Evolutionary conservation across 345 rosid species (phyloP).

Genomic region (Crucihimalaya himalaica): DNA sequence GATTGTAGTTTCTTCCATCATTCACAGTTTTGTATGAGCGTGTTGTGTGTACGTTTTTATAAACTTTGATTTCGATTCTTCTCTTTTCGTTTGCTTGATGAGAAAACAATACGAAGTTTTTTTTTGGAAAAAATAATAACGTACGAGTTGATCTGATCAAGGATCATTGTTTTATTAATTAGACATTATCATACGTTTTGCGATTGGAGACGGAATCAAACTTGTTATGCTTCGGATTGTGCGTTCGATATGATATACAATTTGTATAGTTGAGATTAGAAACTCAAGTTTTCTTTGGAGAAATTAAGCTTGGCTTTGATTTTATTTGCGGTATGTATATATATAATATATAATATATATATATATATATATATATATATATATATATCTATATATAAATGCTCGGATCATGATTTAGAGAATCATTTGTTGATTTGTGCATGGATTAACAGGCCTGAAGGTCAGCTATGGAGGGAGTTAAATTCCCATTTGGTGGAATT

Average conservation of each 20-base stretch:
- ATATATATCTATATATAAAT: too few relatives aligned
- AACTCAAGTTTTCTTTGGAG: neutral
- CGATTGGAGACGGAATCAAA: too few relatives aligned
- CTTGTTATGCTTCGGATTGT: neutral
- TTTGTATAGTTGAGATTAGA: neutral
- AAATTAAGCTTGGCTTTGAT: neutral
- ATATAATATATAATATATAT: too few relatives aligned
- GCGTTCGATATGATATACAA: neutral
- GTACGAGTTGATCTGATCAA: neutral
- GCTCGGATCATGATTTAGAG: neutral
- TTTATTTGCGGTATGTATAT: neutral
- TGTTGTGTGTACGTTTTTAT: too few relatives aligned
- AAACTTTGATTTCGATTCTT: too few relatives aligned
- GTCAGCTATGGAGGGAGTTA: conserved; percentile 49
- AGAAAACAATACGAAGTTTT: too few relatives aligned
- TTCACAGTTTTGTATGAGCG: too few relatives aligned
- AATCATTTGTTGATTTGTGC: neutral
- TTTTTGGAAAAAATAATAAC: neutral
- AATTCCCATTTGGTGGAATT: conserved; percentile 52
- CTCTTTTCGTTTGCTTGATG: too few relatives aligned
- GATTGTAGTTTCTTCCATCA: neutral
- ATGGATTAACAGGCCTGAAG: conserved; percentile 19
- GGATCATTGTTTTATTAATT: neutral
- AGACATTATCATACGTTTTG: neutral
- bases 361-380: too few relatives aligned